Evolutionary conservation across 2,329 filamentous ascomycete species (phyloP).

Genomic region (Lachnellula willkommii): DNA sequence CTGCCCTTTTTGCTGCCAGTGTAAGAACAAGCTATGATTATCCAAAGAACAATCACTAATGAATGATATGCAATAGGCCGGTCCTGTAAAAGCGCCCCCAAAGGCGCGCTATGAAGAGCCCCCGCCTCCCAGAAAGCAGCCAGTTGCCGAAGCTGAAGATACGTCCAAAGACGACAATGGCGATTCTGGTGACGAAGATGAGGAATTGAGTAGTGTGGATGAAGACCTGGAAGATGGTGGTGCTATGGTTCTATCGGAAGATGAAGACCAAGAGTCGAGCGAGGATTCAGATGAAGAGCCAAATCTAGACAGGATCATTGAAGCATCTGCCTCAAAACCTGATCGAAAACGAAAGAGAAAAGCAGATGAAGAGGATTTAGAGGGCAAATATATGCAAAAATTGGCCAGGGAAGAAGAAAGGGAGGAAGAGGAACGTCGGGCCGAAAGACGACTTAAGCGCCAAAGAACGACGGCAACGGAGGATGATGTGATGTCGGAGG

Average conservation of each 20-base stretch:
- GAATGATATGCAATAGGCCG: slow-evolving; percentile 25
- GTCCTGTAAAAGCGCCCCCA: slow-evolving; percentile 33
- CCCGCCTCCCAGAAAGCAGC: slow-evolving; percentile 27
- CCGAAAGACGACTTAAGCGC: slow-evolving; percentile 42
- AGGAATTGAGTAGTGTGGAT: slow-evolving; percentile 33
- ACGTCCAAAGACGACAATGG: slow-evolving; percentile 39
- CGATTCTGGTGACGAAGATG: slow-evolving; percentile 28
- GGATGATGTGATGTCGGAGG: slow-evolving; percentile 32
- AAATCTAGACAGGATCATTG: slow-evolving; percentile 38
- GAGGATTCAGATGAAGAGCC: slow-evolving; percentile 36
- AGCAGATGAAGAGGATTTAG: slow-evolving; percentile 60
- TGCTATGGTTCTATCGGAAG: slow-evolving; percentile 27
- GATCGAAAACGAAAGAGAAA: slow-evolving; percentile 60
- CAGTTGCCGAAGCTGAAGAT: slow-evolving; percentile 24
- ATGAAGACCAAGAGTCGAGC: slow-evolving; percentile 20
- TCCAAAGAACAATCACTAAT: neutral
- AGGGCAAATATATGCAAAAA: slow-evolving; percentile 63
- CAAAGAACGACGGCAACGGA: slow-evolving; percentile 42
- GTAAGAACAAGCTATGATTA: slow-evolving; percentile 45
- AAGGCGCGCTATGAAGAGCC: slow-evolving; percentile 31
- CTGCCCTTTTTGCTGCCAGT: slow-evolving; percentile 67
- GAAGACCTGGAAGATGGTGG: slow-evolving; percentile 33
- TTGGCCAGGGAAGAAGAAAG: slow-evolving; percentile 56
- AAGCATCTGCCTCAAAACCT: slow-evolving; percentile 37
- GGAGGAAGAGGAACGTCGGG: slow-evolving; percentile 43